Evolutionary conservation across 345 rosid species (phyloP), one percentile per base, ranked within the genome.

Genomic region (Streptanthus diversifolius): DNA sequence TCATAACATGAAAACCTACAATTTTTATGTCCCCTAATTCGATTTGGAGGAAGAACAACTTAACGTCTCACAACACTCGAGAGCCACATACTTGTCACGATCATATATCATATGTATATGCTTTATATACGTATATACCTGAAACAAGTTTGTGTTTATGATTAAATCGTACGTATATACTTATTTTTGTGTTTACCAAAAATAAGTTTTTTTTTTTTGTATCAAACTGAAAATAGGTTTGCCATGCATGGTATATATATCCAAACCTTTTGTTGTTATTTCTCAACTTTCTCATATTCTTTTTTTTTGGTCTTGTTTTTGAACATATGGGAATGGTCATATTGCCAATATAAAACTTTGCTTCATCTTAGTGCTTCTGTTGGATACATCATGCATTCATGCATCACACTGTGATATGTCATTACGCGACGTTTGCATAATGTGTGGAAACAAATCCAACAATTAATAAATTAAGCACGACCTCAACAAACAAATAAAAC

Each of bases 1-100:
- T 47, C 74, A 12, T 59, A 17, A 36, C 65, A 40, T 59, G 67
- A 59, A 70, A 49, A 70, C 59, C 73, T 58, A 70, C 45, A 57
- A 2, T 5, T 37, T 37, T 49, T 13, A 49, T 61, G 75, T 57
- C 75, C 60, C 2, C 0, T 25, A 25, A 49, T 49, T 71, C 30
- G 21, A 60, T 71, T 35, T 25, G 67, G 67, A 37, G 59, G 59
- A 59, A 59, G 59, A 60, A 25, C 66, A 70, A 70, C 29, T n/a
- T 35, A 58, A 35, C 48, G 57, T 60, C 49, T 24, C 32, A 49
- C 60, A 48, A 71, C 68, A 60, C 30, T 39, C 25, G 68, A 39
- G 43, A 71, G 68, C 53, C 68, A 64, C 68, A 61, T 18, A 51
- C 24, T 51, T 48, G 40, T 62, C 61, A 71, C 55, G 43, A 63